These are phyloP conservation scores for Fusarium fracticaudum DNA, from an alignment of 2,329 filamentous ascomycete species.

Conservation along the genomic window DNA sequence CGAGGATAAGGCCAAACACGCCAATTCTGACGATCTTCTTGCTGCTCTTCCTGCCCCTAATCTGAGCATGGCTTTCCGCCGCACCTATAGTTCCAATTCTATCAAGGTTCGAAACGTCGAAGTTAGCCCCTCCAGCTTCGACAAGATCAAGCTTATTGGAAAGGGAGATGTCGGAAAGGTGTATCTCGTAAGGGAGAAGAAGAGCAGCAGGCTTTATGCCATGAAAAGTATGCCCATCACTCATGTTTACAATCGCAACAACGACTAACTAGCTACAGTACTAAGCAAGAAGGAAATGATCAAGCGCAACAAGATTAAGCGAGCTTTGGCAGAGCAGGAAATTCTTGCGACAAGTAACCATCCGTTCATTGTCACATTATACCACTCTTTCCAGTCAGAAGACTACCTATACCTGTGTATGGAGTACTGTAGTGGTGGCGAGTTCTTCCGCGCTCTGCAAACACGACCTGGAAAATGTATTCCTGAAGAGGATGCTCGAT, in stretches of 20 bases:
- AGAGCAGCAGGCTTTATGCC: constrained; percentile 92
- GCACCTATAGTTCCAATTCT: constrained; percentile 98
- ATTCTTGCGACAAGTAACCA: constrained; percentile 98
- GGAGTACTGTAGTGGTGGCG: constrained; percentile 99
- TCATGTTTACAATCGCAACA: background rate
- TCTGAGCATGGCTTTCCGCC: constrained; percentile 79
- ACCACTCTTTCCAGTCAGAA: constrained; percentile 99
- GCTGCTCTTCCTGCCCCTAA: constrained; percentile 73
- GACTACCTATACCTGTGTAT: constrained; percentile 99
- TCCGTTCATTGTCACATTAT: constrained; percentile 97
- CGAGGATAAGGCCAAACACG: constrained; percentile 48
- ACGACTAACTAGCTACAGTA: constrained; percentile 67
- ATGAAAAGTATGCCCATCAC: constrained; percentile 83
- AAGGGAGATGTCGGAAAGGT: constrained; percentile 99
- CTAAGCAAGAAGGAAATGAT: constrained; percentile 99
- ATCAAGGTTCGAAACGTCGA: constrained; percentile 99
- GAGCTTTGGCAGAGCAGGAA: constrained; percentile 95
- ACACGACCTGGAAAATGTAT: constrained; percentile 98
- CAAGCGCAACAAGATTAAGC: constrained; percentile 99
- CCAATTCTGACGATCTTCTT: constrained; percentile 61
- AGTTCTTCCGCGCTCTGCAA: constrained; percentile 97
- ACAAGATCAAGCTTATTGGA: constrained; percentile 99
- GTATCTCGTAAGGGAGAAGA: constrained; percentile 97
- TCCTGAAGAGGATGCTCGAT: constrained; percentile 93
- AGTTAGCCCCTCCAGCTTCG: constrained; percentile 93